Percentiles rank a stretch among this genome's conserved stretches.
These are phyloP conservation scores for Boletus pseudopeckii DNA, from an alignment of 768 basidiomycete genomes.

Conservation along the genomic window DNA sequence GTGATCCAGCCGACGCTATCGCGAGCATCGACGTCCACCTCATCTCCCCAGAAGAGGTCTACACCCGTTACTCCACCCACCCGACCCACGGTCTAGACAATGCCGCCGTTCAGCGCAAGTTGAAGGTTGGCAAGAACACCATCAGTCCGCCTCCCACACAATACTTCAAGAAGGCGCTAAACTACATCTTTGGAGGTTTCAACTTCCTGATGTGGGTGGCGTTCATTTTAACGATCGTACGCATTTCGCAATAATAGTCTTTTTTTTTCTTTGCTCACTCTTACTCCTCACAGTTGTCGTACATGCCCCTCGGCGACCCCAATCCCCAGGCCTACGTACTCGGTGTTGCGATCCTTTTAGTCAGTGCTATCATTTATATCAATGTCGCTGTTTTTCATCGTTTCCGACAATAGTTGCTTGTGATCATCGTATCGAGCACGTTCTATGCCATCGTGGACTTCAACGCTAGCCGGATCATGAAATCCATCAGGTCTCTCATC, in stretches of 20 bases:
- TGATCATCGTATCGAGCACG: constrained; percentile 38
- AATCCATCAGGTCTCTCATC: constrained; percentile 53
- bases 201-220: constrained; percentile 56
- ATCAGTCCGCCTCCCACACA: constrained; percentile 46
- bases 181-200: constrained; percentile 57
- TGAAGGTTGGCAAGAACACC: constrained; percentile 41
- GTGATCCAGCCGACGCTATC: constrained; percentile 37
- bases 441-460: constrained; percentile 51
- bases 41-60: constrained; percentile 40
- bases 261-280: neutral
- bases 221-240: constrained; percentile 42
- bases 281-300: constrained; percentile 41
- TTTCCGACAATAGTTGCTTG: constrained; percentile 30
- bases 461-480: constrained; percentile 46
- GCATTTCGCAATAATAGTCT: neutral
- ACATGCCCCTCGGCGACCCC: constrained; percentile 41
- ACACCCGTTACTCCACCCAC: constrained; percentile 43
- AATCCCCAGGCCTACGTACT: constrained; percentile 41
- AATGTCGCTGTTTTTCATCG: constrained; percentile 8
- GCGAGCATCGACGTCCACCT: constrained; percentile 48
- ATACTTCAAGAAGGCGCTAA: constrained; percentile 46
- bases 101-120: constrained; percentile 36
- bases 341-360: constrained; percentile 46
- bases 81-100: constrained; percentile 42
- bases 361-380: constrained; percentile 24